Evolutionary conservation across 352 stramenopile species (phyloP).

Genomic region (Halophytophthora polymorphica): DNA sequence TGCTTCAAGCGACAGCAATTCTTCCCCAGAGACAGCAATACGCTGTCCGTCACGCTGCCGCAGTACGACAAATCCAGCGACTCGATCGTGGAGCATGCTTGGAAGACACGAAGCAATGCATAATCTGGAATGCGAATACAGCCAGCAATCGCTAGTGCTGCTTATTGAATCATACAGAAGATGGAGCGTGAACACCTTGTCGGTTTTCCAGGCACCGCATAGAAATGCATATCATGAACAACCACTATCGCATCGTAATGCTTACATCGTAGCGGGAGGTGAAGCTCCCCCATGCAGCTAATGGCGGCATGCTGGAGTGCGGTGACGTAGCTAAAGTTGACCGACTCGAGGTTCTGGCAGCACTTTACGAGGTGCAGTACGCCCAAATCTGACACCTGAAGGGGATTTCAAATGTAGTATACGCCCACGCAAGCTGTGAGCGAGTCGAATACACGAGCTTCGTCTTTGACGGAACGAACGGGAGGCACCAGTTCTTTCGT

Average conservation of each 20-base stretch:
- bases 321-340: constrained; percentile 59
- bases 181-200: neutral
- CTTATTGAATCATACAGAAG: constrained; percentile 1
- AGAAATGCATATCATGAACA: neutral
- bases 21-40: constrained; percentile 69
- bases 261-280: constrained; percentile 49
- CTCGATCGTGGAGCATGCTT: constrained; percentile 64
- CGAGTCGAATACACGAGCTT: neutral
- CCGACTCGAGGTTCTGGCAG: constrained; percentile 44
- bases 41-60: constrained; percentile 68
- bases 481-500: neutral
- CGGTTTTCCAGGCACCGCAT: no score
- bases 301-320: constrained; percentile 49
- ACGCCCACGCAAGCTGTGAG: neutral
- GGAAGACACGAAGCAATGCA: constrained; percentile 80
- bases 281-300: constrained; percentile 50
- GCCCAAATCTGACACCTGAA: constrained; percentile 55
- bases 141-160: constrained; percentile 65
- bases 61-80: constrained; percentile 82
- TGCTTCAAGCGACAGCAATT: constrained; percentile 54
- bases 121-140: constrained; percentile 76
- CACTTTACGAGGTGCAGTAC: constrained; percentile 47
- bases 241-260: constrained; percentile 2
- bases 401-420: neutral
- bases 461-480: neutral